Conservation (phyloP, 352 stramenopile genomes). For the Phytopythium helicoides region DNA sequence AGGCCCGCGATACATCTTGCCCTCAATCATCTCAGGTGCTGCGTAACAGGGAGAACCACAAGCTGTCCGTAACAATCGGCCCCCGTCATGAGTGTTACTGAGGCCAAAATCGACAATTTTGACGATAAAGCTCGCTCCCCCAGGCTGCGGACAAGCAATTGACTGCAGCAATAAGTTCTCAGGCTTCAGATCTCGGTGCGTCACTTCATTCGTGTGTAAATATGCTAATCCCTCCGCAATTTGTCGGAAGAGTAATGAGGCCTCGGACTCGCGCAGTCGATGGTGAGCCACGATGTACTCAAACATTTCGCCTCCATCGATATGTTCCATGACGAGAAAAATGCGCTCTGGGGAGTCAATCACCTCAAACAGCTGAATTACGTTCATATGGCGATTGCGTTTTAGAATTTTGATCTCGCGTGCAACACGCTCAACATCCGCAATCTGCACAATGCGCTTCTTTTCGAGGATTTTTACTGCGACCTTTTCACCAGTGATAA, state of each 20-base stretch:
- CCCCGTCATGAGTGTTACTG: conserved; percentile 88
- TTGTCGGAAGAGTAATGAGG: conserved; percentile 85
- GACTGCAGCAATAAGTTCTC: conserved; percentile 91
- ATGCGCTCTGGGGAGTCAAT: conserved; percentile 87
- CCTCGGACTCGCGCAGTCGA: conserved; percentile 78
- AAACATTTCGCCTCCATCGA: conserved; percentile 92
- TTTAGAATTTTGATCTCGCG: conserved; percentile 95
- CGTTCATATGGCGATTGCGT: conserved; percentile 84
- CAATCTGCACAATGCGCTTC: conserved; percentile 83
- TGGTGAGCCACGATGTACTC: conserved; percentile 93
- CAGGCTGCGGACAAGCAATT: not conserved
- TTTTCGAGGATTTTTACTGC: conserved; percentile 94
- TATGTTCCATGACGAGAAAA: conserved; percentile 93
- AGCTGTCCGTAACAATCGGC: conserved; percentile 78
- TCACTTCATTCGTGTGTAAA: conserved; percentile 88
- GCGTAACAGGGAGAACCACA: conserved; percentile 93
- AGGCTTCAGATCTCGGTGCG: conserved; percentile 89
- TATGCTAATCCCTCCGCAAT: conserved; percentile 91
- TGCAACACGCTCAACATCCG: conserved; percentile 88
- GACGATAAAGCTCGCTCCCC: conserved; percentile 29
- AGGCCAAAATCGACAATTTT: conserved; percentile 95
- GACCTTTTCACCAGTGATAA: conserved; percentile 90
- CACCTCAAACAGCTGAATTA: conserved; percentile 85
- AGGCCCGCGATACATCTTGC: conserved; percentile 78
- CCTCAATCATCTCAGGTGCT: conserved; percentile 92